These are phyloP conservation scores for Mucor circinelloides DNA, from an alignment of 371 early-diverging fungal genomes.

Conservation along the genomic window DNA sequence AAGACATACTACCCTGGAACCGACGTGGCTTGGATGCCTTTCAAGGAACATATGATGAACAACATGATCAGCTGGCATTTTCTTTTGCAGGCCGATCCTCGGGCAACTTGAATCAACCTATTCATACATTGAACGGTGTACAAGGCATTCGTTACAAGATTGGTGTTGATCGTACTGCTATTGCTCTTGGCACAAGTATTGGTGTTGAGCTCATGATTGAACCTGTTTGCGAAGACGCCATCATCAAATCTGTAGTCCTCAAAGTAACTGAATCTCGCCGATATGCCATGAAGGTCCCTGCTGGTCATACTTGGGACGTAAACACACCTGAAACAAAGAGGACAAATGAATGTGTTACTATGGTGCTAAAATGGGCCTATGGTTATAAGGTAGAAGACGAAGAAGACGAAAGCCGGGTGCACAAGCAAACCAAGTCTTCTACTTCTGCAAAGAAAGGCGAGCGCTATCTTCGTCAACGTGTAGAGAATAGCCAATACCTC, in stretches of 20 bases:
- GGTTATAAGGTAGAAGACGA: slow-evolving; percentile 28
- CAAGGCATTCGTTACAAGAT: slow-evolving; percentile 39
- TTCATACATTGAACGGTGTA: not conserved
- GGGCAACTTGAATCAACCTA: slow-evolving; percentile 23
- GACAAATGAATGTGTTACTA: slow-evolving; percentile 15
- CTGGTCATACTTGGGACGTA: slow-evolving; percentile 10
- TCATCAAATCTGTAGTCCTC: slow-evolving; percentile 25
- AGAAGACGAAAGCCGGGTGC: not conserved
- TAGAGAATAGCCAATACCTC: not conserved
- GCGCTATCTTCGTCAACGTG: slow-evolving; percentile 8
- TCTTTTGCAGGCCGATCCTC: slow-evolving; percentile 32
- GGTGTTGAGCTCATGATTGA: slow-evolving; percentile 40
- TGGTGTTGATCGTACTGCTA: slow-evolving; percentile 42
- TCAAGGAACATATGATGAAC: slow-evolving; percentile 35
- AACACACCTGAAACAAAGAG: slow-evolving; percentile 20
- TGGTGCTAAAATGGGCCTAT: slow-evolving; percentile 46
- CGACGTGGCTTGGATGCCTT: slow-evolving; percentile 12
- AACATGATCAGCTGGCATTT: slow-evolving; percentile 36
- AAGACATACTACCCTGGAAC: slow-evolving; percentile 13
- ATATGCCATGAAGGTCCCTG: slow-evolving; percentile 37
- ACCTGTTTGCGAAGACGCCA: slow-evolving; percentile 21
- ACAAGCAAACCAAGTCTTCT: not conserved
- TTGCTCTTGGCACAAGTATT: slow-evolving; percentile 44
- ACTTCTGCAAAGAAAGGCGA: not conserved
- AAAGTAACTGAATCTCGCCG: slow-evolving; percentile 25